Evolutionary conservation across 768 basidiomycete genomes (phyloP), one percentile per base, ranked within the genome.

Genomic region (Termitomyces sp.): DNA sequence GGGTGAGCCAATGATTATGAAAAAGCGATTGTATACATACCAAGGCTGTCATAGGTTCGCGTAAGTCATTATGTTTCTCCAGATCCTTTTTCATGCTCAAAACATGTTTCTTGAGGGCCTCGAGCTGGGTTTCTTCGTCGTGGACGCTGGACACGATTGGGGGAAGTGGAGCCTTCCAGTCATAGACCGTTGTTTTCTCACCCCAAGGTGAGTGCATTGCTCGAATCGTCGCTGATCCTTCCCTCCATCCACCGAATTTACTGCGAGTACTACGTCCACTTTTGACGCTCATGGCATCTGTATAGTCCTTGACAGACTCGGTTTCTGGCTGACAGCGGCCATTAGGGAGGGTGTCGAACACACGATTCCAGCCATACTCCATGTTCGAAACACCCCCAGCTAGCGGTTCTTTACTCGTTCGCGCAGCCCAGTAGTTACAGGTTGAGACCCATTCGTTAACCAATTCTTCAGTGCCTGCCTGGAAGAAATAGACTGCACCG

Each of bases 381-480:
- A 98, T 96, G 75, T 98, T 99, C 51, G 93, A 95, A 8, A 99
- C 95, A 24, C 97, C 97, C 5, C 97, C 97, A 2, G 91, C 82
- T 3, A 99, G 81, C 1, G 97, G 97, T 69, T 98, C 95, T 66
- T 96, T 95, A 72, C 92, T 94, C 57, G 87, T 91, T 47, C 97
- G 81, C 2, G 96, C 97, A 0, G 97, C 93, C 97, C 97, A 98
- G 70, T 99, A 99, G 76, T 98, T 99, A 82, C 96, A 98, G 0
- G 97, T 97, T 42, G 91, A 88, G 7, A 97, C 95, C 97, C 97
- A 98, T 72, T 99, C 97, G 66, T 91, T 91, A 52, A 97, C 95
- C n/a, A 99, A 84, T 65, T 98, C 96, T 67, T 97, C 96, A 4
- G 97, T 99, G 1, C 97, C 97, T 1, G 96, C 94, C 73, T 99